Conservation (phyloP, 208 protist species). For the Porcisia hertigi region DNA sequence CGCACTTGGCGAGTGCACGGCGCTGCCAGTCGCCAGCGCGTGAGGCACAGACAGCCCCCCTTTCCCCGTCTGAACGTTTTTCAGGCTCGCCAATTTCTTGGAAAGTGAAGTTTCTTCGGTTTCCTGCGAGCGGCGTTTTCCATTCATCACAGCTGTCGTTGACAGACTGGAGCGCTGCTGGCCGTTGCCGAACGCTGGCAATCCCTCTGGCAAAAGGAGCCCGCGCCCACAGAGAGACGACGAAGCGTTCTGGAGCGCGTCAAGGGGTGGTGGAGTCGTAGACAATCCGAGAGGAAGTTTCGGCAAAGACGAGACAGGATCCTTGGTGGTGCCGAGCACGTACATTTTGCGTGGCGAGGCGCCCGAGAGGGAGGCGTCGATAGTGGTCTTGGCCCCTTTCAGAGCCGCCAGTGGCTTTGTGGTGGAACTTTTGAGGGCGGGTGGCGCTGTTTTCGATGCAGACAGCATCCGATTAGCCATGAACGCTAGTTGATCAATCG, state of each 20-base stretch:
- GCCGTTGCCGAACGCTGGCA: constrained; percentile 9
- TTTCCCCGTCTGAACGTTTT: constrained; percentile 29
- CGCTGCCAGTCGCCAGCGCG: constrained; percentile 2
- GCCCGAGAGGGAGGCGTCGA: constrained; percentile 20
- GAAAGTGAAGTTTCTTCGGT: constrained; percentile 11
- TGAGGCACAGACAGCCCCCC: constrained; percentile 10
- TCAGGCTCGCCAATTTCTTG: constrained; percentile 23
- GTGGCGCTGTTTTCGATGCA: constrained; percentile 56
- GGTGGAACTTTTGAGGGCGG: constrained; percentile 24
- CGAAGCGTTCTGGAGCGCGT: not conserved
- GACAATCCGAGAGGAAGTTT: constrained; percentile 2
- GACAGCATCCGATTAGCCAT: constrained; percentile 47
- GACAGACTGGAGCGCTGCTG: not conserved
- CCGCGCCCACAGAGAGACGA: not conserved
- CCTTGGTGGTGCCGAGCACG: constrained; percentile 21
- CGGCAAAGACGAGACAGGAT: not conserved
- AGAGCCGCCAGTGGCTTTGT: not conserved
- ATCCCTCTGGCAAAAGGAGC: not conserved
- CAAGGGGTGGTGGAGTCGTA: constrained; percentile 2
- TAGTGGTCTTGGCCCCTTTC: constrained; percentile 11
- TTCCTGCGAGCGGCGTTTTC: constrained; percentile 22
- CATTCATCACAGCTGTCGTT: not conserved
- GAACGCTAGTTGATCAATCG: constrained; percentile 50
- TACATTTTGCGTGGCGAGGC: constrained; percentile 35
- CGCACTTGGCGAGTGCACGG: constrained; percentile 3